Base-by-base conservation (phyloP, 768 basidiomycete species). In the Hydnomerulius pinastri region DNA sequence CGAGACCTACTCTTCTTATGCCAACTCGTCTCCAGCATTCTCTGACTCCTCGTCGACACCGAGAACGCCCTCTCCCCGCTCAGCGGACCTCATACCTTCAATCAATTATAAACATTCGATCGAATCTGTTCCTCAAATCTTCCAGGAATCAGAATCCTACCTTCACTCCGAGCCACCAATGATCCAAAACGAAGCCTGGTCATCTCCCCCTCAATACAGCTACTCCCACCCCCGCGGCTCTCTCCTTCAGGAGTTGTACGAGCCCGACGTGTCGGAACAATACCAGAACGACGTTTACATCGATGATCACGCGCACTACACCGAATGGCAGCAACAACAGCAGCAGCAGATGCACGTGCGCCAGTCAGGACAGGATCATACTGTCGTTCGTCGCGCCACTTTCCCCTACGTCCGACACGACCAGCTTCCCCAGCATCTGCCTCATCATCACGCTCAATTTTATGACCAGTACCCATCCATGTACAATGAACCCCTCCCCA, bases 391-490 rank as follows among this genome's bases (percentile, higher is more conserved):
- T 42, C 77, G 89, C 52, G 83, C 85, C 1, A 90, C 89, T 0
- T 90, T 82, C 69, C 89, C 89, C 39, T 85, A 83, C 62, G 86
- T 86, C 44, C 79, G 86, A 36, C 85, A 88, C 57, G 89, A 92
- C 69, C 77, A 79, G 50, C 76, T 79, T 62, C 64, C 76, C 51
- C 68, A 55, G 66, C 70, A 68, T 47, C 73, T 77, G 53, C 75
- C 76, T 42, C 75, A 75, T 43, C 53, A 61, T 45, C 61, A 66
- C 66, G 62, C 55, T 43, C 73, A 65, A 55, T 65, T 70, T 33
- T 70, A 57, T 21, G 67, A 71, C 4, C 59, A 56, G 18, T 69
- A 62, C 36, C 46, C 71, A 45, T 60, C 73, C 49, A 58, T 76
- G 56, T 80, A 77, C 50, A 56, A 59, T 40, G 75, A 77, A 41